phyloP scores from a whole-genome alignment of 1,139 yeast genomes.

The Suhomyces terraborum region DNA sequence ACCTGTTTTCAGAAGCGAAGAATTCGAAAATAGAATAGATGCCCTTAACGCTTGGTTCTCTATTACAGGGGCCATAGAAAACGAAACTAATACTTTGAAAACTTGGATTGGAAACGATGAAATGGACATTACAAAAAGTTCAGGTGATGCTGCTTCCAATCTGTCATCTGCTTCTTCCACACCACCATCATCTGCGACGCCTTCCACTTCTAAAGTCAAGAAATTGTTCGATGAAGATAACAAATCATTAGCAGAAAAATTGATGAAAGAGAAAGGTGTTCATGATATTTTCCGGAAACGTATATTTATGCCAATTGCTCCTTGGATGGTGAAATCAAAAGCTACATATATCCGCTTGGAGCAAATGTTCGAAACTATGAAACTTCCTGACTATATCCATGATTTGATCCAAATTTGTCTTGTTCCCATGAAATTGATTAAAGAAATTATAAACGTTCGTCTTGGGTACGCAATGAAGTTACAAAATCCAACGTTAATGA shows the following conservation, averaged over 20 bases:
- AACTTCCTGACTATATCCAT: constrained; percentile 74
- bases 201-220: constrained; percentile 28
- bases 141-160: constrained; percentile 22
- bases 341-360: constrained; percentile 66
- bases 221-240: constrained; percentile 58
- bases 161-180: constrained; percentile 21
- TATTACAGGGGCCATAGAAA: constrained; percentile 66
- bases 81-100: constrained; percentile 57
- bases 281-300: constrained; percentile 64
- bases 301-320: constrained; percentile 61
- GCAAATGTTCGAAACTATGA: constrained; percentile 63
- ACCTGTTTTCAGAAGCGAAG: constrained; percentile 67
- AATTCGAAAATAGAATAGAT: constrained; percentile 66
- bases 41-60: constrained; percentile 86
- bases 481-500: constrained; percentile 88
- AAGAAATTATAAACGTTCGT: constrained; percentile 76
- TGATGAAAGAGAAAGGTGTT: constrained; percentile 84
- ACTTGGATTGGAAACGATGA: constrained; percentile 83
- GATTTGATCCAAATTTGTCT: constrained; percentile 66
- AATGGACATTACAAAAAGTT: constrained; percentile 55
- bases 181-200: constrained; percentile 31
- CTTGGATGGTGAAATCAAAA: constrained; percentile 79
- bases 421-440: constrained; percentile 79
- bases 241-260: constrained; percentile 77
- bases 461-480: constrained; percentile 77